Evolutionary conservation across 169 alveolate genomes (phyloP).

Genomic region (Theileria equi): DNA sequence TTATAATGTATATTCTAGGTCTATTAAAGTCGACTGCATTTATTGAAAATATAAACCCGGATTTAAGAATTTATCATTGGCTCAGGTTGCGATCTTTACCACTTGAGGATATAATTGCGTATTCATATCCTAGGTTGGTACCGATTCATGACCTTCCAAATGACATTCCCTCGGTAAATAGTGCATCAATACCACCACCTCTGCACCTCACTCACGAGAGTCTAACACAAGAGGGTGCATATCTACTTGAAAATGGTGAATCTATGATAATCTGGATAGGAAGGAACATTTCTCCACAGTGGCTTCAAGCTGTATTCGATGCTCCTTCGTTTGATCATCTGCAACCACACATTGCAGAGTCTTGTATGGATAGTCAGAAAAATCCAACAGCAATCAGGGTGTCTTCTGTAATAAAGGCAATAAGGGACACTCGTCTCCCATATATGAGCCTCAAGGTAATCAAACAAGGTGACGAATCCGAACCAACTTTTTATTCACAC

Average conservation of each 20-base stretch:
- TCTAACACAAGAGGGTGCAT: slow-evolving; percentile 84
- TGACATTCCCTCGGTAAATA: slow-evolving; percentile 39
- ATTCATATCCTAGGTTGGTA: slow-evolving; percentile 81
- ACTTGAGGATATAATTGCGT: slow-evolving; percentile 69
- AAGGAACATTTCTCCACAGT: slow-evolving; percentile 74
- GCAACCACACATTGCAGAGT: slow-evolving; percentile 80
- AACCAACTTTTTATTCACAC: slow-evolving; percentile 68
- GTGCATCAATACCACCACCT: slow-evolving; percentile 36
- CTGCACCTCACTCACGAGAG: slow-evolving; percentile 77
- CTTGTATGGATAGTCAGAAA: slow-evolving; percentile 63
- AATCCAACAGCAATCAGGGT: slow-evolving; percentile 72
- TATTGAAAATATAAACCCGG: slow-evolving; percentile 80
- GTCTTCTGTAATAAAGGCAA: slow-evolving; percentile 61
- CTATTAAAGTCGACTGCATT: slow-evolving; percentile 77
- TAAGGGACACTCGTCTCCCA: slow-evolving; percentile 67
- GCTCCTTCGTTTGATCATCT: slow-evolving; percentile 75
- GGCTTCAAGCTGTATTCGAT: slow-evolving; percentile 79
- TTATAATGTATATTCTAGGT: slow-evolving; percentile 76
- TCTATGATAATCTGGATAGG: slow-evolving; percentile 86
- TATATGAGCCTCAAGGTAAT: slow-evolving; percentile 71
- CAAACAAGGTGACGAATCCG: slow-evolving; percentile 80
- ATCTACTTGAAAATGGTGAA: slow-evolving; percentile 86
- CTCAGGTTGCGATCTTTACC: slow-evolving; percentile 72
- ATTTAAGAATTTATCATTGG: slow-evolving; percentile 78
- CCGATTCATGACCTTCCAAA: slow-evolving; percentile 65